These are phyloP conservation scores for Letharia lupina DNA, from an alignment of 495 filamentous ascomycete species.

Conservation along the genomic window DNA sequence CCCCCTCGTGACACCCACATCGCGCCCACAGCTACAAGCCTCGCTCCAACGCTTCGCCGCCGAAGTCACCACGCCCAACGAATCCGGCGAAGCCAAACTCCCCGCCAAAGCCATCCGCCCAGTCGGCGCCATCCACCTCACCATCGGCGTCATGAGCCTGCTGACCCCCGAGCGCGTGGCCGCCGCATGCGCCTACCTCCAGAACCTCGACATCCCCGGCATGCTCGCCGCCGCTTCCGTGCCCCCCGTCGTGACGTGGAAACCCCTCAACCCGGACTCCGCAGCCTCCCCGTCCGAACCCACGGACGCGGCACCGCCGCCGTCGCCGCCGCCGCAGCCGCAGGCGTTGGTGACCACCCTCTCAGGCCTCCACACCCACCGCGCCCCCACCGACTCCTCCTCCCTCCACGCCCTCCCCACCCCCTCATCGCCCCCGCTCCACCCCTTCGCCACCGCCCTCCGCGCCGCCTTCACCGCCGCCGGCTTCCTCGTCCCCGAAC, in stretches of 20 bases:
- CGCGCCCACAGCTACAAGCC: slow-evolving; percentile 53
- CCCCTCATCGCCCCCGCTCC: slow-evolving; percentile 2
- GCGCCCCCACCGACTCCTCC: slow-evolving; percentile 24
- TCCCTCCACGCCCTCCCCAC: slow-evolving; percentile 12
- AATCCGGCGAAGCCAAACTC: slow-evolving; percentile 24
- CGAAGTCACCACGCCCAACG: slow-evolving; percentile 37
- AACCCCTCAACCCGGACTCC: not conserved
- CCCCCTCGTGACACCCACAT: slow-evolving; percentile 58
- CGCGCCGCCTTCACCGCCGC: slow-evolving; percentile 51
- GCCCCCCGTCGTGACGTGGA: not conserved
- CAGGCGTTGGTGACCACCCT: slow-evolving; percentile 17
- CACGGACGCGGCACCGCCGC: not conserved
- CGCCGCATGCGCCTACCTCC: slow-evolving; percentile 49
- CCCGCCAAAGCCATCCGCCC: slow-evolving; percentile 63
- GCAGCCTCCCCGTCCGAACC: not conserved
- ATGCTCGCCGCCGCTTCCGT: slow-evolving; percentile 35
- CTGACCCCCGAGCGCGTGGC: slow-evolving; percentile 46
- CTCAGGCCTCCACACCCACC: slow-evolving; percentile 31
- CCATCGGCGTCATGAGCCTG: slow-evolving; percentile 81
- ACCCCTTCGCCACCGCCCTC: slow-evolving; percentile 31
- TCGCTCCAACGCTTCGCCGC: slow-evolving; percentile 53
- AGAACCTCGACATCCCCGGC: slow-evolving; percentile 41
- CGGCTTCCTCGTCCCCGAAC: slow-evolving; percentile 44
- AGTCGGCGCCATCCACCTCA: slow-evolving; percentile 73
- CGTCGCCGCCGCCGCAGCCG: not conserved